phyloP scores from a whole-genome alignment of 1,139 yeast species.

The Oligophagozyma castellii region DNA sequence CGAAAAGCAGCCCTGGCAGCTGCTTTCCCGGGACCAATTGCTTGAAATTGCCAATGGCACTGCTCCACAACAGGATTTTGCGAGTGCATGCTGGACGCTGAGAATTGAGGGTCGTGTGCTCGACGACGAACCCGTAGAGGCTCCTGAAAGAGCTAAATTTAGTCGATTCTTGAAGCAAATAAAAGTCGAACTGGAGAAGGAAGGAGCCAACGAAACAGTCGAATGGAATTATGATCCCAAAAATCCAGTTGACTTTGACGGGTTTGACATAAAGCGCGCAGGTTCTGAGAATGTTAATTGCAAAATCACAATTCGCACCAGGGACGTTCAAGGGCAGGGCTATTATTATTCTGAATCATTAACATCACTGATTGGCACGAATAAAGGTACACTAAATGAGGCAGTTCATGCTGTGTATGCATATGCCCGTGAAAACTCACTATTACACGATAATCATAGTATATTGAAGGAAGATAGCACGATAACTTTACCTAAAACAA shows the following conservation, averaged over 20 bases:
- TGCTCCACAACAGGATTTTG: constrained; percentile 12
- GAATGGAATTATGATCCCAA: constrained; percentile 49
- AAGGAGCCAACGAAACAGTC: constrained; percentile 23
- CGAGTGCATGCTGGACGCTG: constrained; percentile 51
- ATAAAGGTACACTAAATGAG: constrained; percentile 69
- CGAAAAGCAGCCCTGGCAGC: constrained; percentile 89
- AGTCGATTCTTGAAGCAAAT: constrained; percentile 74
- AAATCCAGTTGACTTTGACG: constrained; percentile 51
- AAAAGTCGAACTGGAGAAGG: constrained; percentile 48
- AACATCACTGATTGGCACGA: constrained; percentile 51
- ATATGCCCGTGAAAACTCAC: constrained; percentile 28
- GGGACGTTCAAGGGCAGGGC: constrained; percentile 21
- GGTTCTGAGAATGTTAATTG: constrained; percentile 50
- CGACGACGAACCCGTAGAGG: constrained; percentile 29
- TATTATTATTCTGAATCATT: constrained; percentile 41
- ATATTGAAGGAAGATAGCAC: constrained; percentile 1
- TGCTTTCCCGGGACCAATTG: constrained; percentile 4
- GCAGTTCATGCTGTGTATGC: constrained; percentile 71
- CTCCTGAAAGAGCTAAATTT: constrained; percentile 43
- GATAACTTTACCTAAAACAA: background rate
- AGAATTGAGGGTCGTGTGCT: constrained; percentile 77
- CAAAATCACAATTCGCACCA: constrained; percentile 60
- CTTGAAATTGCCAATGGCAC: too few relatives aligned
- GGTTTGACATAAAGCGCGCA: constrained; percentile 61
- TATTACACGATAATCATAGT: constrained; percentile 2